A percentile compares a stretch with the other conserved stretches of the same genome.
Conservation (phyloP, 2,329 filamentous ascomycete species). For the Cytospora piceicola region DNA sequence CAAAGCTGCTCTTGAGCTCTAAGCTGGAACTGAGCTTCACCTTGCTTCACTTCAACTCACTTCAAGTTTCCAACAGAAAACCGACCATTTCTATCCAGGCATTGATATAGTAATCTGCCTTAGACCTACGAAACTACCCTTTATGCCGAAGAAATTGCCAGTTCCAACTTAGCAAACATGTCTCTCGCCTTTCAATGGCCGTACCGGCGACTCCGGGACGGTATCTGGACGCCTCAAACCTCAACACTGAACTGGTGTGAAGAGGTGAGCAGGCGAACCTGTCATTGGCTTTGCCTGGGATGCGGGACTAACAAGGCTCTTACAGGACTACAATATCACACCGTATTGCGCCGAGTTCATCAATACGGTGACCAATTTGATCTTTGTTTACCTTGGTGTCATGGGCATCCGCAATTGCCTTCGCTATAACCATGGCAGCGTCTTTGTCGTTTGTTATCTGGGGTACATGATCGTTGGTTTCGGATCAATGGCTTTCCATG, state of each 20-base stretch:
- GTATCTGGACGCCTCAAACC: constrained; percentile 44
- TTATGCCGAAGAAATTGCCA: constrained; percentile 10
- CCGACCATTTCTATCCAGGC: not conserved
- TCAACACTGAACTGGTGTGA: constrained; percentile 47
- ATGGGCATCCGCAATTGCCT: constrained; percentile 77
- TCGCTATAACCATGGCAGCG: constrained; percentile 70
- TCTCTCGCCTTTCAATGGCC: constrained; percentile 37
- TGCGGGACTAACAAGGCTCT: constrained; percentile 9
- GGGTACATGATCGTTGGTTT: constrained; percentile 59
- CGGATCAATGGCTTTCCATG: constrained; percentile 61
- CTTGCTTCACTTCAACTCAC: not conserved
- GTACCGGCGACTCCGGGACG: constrained; percentile 43
- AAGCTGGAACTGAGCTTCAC: not conserved
- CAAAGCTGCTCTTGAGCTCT: not conserved
- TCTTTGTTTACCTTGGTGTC: constrained; percentile 78
- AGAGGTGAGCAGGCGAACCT: constrained; percentile 37
- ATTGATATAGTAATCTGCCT: not conserved
- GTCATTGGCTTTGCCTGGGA: not conserved
- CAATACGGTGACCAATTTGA: constrained; percentile 76
- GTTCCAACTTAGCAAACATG: constrained; percentile 16
- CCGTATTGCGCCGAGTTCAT: constrained; percentile 44
- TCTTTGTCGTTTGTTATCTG: constrained; percentile 70
- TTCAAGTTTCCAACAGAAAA: not conserved
- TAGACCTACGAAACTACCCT: constrained; percentile 6
- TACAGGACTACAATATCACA: constrained; percentile 39